Evolutionary conservation across 495 filamentous ascomycete species (phyloP).

Genomic region (Penicillium soppii): DNA sequence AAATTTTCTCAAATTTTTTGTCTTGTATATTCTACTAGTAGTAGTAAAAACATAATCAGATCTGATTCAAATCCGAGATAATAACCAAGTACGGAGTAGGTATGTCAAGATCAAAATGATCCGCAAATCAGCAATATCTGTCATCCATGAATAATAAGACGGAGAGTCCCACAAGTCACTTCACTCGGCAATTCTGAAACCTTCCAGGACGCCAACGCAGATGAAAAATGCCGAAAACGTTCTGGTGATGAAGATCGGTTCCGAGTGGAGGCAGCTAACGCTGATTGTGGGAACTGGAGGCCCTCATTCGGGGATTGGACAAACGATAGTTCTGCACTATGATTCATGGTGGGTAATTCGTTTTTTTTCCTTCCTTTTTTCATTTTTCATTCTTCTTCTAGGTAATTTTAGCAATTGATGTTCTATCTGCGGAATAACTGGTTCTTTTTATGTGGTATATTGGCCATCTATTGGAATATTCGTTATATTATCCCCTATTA

Average conservation of each 20-base stretch:
- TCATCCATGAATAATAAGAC: background rate
- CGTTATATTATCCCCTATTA: too few relatives aligned
- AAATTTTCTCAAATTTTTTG: too few relatives aligned
- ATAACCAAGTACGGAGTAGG: too few relatives aligned
- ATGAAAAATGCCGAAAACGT: slow-evolving; percentile 24
- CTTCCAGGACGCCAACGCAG: slow-evolving; percentile 4
- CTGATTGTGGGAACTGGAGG: background rate
- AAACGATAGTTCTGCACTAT: slow-evolving; percentile 8
- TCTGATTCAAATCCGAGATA: too few relatives aligned
- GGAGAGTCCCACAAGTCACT: slow-evolving; percentile 4
- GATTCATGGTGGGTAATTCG: slow-evolving; percentile 2
- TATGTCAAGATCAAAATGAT: too few relatives aligned
- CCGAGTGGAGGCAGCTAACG: slow-evolving; percentile 18
- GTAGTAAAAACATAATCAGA: too few relatives aligned
- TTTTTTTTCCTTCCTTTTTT: background rate
- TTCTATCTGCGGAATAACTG: background rate
- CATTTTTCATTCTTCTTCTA: background rate
- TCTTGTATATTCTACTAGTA: too few relatives aligned
- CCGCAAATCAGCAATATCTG: background rate
- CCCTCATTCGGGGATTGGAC: background rate
- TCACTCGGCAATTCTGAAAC: slow-evolving; percentile 24
- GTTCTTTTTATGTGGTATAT: too few relatives aligned
- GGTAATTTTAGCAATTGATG: too few relatives aligned
- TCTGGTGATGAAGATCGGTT: slow-evolving; percentile 22
- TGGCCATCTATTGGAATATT: too few relatives aligned